phyloP scores from a whole-genome alignment of 495 filamentous ascomycete genomes.

The Lophiotrema nucula region DNA sequence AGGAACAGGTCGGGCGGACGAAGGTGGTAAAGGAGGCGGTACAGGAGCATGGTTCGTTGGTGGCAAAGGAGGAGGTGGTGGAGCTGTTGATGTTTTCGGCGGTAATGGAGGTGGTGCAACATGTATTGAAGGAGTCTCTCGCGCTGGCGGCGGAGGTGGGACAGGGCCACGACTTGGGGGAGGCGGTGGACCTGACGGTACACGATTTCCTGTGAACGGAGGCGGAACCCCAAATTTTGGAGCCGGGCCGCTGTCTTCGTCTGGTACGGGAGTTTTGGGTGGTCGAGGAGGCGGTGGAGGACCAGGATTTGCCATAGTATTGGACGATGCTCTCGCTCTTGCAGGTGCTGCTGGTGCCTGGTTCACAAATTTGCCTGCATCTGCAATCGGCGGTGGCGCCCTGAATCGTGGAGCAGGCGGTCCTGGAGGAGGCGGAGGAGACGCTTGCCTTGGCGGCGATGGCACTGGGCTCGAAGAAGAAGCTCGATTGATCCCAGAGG shows the following conservation, averaged over 20 bases:
- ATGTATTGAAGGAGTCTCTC: slow-evolving; percentile 45
- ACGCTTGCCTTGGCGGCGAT: slow-evolving; percentile 32
- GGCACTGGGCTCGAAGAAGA: slow-evolving; percentile 31
- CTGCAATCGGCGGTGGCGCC: slow-evolving; percentile 80
- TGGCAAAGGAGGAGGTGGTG: slow-evolving; percentile 29
- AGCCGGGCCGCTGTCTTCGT: slow-evolving; percentile 49
- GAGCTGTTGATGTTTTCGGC: slow-evolving; percentile 61
- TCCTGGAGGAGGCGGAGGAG: slow-evolving; percentile 44
- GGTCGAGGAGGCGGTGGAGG: slow-evolving; percentile 85
- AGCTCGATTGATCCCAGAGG: slow-evolving; percentile 14
- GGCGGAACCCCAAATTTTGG: slow-evolving; percentile 75
- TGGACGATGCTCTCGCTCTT: slow-evolving; percentile 58
- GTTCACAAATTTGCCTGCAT: slow-evolving; percentile 78
- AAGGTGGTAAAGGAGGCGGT: slow-evolving; percentile 36
- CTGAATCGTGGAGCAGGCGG: slow-evolving; percentile 61
- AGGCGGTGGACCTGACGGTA: slow-evolving; percentile 64
- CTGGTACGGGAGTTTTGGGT: slow-evolving; percentile 81
- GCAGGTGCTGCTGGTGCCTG: slow-evolving; percentile 52
- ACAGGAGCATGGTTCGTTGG: slow-evolving; percentile 25
- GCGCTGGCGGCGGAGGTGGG: slow-evolving; percentile 44
- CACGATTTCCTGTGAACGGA: slow-evolving; percentile 70
- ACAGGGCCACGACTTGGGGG: slow-evolving; percentile 67
- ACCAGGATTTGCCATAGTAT: slow-evolving; percentile 56
- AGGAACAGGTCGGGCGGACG: slow-evolving; percentile 24
- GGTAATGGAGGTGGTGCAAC: slow-evolving; percentile 64